phyloP scores from a whole-genome alignment of 2,329 filamentous ascomycete species.

The Exophiala alcalophila region DNA sequence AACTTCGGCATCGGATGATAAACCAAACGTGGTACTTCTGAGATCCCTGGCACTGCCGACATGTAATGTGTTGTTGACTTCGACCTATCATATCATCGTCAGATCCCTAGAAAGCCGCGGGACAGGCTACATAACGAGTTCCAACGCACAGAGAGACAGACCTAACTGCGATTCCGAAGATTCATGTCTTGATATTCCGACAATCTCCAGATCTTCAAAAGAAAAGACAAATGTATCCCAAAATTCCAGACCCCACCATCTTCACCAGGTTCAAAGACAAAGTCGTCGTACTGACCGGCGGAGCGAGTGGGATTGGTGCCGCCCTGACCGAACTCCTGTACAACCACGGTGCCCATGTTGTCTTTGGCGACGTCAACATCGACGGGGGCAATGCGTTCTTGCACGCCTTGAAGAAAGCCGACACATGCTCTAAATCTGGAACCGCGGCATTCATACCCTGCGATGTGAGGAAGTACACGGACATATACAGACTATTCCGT shows the following conservation, averaged over 20 bases:
- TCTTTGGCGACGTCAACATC: conserved; percentile 44
- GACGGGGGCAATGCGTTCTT: conserved; percentile 26
- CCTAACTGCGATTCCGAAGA: too few relatives aligned
- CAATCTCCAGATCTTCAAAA: too few relatives aligned
- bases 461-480: conserved; percentile 47
- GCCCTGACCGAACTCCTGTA: conserved; percentile 40
- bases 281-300: conserved; percentile 18
- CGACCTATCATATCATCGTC: too few relatives aligned
- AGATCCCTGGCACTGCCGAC: too few relatives aligned
- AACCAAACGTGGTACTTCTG: too few relatives aligned
- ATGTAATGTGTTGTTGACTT: too few relatives aligned
- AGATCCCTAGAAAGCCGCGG: too few relatives aligned
- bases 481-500: conserved; percentile 47
- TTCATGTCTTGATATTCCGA: too few relatives aligned
- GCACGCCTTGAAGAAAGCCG: neutral
- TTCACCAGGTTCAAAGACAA: conserved; percentile 7
- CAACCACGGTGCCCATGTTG: conserved; percentile 41
- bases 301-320: conserved; percentile 46
- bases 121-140: too few relatives aligned
- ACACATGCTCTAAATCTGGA: neutral
- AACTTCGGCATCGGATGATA: too few relatives aligned
- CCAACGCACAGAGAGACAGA: too few relatives aligned
- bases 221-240: conserved; percentile 1
- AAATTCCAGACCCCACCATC: conserved; percentile 1
- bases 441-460: conserved; percentile 35